phyloP scores from a whole-genome alignment of 106 monocot genomes.

The Allium fistulosum region DNA sequence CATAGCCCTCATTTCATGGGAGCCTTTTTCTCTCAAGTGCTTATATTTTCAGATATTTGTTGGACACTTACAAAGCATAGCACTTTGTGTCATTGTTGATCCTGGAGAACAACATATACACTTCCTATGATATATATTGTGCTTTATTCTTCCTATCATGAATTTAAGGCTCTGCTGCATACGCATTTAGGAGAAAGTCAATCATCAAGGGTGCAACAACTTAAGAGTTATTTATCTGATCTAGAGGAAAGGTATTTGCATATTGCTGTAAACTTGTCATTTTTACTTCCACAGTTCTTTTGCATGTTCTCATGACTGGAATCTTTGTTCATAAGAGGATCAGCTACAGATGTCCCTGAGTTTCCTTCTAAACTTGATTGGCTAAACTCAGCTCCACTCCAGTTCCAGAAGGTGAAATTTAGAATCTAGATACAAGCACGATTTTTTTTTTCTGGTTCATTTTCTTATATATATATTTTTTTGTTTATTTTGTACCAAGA shows the following conservation, averaged over 20 bases:
- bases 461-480: background rate
- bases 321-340: slow-evolving; percentile 31
- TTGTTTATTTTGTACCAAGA: background rate
- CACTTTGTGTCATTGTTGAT: background rate
- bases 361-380: slow-evolving; percentile 92
- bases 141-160: background rate
- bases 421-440: no score
- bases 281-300: background rate
- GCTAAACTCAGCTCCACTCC: slow-evolving; percentile 93
- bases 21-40: no score
- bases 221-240: slow-evolving; percentile 67
- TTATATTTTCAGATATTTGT: no score
- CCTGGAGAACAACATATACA: background rate
- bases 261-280: slow-evolving; percentile 4
- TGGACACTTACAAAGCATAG: no score
- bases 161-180: slow-evolving; percentile 4
- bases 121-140: background rate
- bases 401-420: slow-evolving; percentile 57
- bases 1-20: no score
- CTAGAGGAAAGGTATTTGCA: slow-evolving; percentile 57
- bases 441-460: slow-evolving; percentile 5
- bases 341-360: slow-evolving; percentile 63
- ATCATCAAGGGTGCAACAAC: slow-evolving; percentile 51
- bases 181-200: slow-evolving; percentile 32
- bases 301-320: slow-evolving; percentile 1